A percentile compares a stretch with the other conserved stretches of the same genome.
phyloP scores from a whole-genome alignment of 192 early-diverging fungal genomes.

The Piromyces finnis region DNA sequence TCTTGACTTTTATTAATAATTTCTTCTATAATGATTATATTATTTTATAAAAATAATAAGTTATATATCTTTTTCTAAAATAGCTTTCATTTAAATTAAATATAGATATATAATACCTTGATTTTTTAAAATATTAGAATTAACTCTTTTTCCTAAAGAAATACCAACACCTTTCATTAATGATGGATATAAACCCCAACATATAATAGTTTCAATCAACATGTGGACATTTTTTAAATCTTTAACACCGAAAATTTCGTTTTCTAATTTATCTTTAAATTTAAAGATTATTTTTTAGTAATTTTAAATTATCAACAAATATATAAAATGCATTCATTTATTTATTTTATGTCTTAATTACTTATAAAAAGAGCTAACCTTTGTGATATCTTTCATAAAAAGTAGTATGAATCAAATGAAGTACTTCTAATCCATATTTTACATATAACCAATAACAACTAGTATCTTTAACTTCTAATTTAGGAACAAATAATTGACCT shows the following conservation, averaged over 20 bases:
- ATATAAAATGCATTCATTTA: too few species aligned
- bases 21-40: background rate
- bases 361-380: background rate
- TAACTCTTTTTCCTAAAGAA: slow-evolving; percentile 33
- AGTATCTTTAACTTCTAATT: background rate
- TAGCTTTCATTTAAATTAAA: too few species aligned
- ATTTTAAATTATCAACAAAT: too few species aligned
- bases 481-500: background rate
- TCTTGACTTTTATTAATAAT: background rate
- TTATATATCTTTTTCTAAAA: too few species aligned
- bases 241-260: slow-evolving; percentile 22
- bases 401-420: background rate
- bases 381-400: background rate
- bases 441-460: background rate
- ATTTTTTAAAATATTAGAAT: slow-evolving; percentile 14
- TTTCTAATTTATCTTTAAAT: background rate
- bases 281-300: too few species aligned
- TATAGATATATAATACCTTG: background rate
- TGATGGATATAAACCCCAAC: slow-evolving; percentile 48
- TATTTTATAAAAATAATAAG: too few species aligned
- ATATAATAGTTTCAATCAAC: slow-evolving; percentile 42
- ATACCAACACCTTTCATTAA: slow-evolving; percentile 49
- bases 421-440: background rate
- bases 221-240: slow-evolving; percentile 43
- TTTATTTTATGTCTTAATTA: too few species aligned